These are phyloP conservation scores for Angomonas desouzai DNA, from an alignment of 208 protist species.

Conservation along the genomic window DNA sequence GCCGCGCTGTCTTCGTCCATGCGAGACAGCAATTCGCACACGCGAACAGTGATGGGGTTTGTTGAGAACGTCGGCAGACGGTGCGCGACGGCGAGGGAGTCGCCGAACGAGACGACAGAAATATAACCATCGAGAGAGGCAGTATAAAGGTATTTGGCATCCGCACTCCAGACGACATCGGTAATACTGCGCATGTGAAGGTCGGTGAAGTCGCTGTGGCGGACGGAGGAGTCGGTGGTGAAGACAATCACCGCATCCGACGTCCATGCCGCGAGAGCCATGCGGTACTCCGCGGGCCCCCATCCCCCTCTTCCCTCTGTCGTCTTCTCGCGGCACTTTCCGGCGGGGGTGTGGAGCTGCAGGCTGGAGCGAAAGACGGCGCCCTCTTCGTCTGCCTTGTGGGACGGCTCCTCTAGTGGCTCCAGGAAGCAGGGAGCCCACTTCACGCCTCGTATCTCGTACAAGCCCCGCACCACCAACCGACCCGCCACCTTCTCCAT, in stretches of 20 bases:
- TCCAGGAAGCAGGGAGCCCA: constrained; percentile 84
- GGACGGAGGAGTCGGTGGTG: constrained; percentile 72
- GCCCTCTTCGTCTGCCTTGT: constrained; percentile 1
- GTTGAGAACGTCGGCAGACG: constrained; percentile 58
- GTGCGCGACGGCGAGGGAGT: constrained; percentile 43
- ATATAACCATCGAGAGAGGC: constrained; percentile 84
- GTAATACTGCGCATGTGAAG: constrained; percentile 87
- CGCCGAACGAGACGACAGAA: constrained; percentile 62
- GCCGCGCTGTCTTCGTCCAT: constrained; percentile 26
- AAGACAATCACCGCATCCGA: constrained; percentile 81
- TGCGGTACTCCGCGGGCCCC: constrained; percentile 78
- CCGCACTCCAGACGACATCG: constrained; percentile 71
- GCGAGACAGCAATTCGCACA: constrained; percentile 30
- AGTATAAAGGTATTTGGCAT: constrained; percentile 62
- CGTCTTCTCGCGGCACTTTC: neutral
- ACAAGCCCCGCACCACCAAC: constrained; percentile 56
- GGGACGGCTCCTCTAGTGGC: constrained; percentile 25
- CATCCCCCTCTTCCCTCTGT: constrained; percentile 33
- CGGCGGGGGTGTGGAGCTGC: constrained; percentile 10
- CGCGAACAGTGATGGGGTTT: constrained; percentile 28
- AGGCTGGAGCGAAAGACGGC: constrained; percentile 1
- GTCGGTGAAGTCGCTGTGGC: constrained; percentile 86
- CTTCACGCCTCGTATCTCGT: constrained; percentile 66
- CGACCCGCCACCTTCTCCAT: constrained; percentile 54
- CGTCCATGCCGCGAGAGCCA: constrained; percentile 83